Percentiles rank a stretch among this genome's conserved stretches.
phyloP scores from a whole-genome alignment of 169 alveolate genomes.

The Haemoproteus tartakovskyi region DNA sequence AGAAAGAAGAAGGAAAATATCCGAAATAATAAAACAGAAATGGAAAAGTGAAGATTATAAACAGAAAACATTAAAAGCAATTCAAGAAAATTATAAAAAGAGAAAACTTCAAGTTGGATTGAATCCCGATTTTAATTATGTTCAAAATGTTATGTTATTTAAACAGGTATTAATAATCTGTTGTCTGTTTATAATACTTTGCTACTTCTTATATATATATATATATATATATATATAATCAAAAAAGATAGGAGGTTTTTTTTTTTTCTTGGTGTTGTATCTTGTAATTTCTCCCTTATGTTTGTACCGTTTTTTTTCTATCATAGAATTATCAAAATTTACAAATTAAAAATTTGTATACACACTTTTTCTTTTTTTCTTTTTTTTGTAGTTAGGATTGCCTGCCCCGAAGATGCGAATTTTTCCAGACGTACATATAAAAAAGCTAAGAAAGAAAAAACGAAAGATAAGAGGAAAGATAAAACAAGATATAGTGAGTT shows the following conservation, averaged over 20 bases:
- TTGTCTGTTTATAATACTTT: too few relatives aligned
- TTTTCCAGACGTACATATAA: conserved; percentile 28
- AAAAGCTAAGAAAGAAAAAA: conserved; percentile 50
- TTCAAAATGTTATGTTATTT: conserved; percentile 39
- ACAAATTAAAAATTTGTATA: too few relatives aligned
- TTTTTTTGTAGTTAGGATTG: conserved; percentile 24
- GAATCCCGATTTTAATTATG: conserved; percentile 41
- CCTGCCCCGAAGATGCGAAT: conserved; percentile 40
- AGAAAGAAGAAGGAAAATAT: conserved; percentile 39
- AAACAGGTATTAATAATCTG: conserved; percentile 12
- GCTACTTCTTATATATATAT: not conserved
- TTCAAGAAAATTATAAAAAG: conserved; percentile 47
- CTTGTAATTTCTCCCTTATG: not conserved
- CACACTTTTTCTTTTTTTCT: not conserved
- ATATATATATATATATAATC: too few relatives aligned
- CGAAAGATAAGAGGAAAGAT: conserved; percentile 4
- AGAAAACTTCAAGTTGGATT: conserved; percentile 40
- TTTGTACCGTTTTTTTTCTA: not conserved
- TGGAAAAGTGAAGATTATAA: conserved; percentile 51
- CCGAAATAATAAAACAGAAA: conserved; percentile 54
- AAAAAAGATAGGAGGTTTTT: too few relatives aligned
- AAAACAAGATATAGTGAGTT: conserved; percentile 5
- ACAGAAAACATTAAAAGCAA: conserved; percentile 40
- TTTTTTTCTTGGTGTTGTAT: not conserved
- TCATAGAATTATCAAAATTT: too few relatives aligned